These are phyloP conservation scores for Hypoxylon sp. DNA, from an alignment of 2,329 filamentous ascomycete genomes.

Conservation along the genomic window DNA sequence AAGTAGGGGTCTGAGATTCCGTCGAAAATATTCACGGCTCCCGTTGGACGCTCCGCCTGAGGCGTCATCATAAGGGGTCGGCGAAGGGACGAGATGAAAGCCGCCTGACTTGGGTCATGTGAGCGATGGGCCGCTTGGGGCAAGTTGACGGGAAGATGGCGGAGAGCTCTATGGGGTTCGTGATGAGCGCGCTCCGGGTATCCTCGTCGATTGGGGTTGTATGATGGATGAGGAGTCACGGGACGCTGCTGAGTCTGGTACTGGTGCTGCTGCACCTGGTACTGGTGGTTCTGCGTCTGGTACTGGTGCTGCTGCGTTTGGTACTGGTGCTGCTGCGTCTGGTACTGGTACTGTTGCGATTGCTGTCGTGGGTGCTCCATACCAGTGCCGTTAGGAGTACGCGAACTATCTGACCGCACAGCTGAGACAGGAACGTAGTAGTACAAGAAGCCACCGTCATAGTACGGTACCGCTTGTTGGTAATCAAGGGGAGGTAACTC, in stretches of 20 bases:
- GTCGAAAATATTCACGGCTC: not conserved
- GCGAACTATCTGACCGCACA: too few relatives aligned
- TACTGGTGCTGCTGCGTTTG: too few relatives aligned
- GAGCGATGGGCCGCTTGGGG: not conserved
- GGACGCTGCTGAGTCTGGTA: too few relatives aligned
- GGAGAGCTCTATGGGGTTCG: not conserved
- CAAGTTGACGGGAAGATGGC: not conserved
- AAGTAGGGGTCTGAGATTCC: not conserved
- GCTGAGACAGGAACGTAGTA: too few relatives aligned
- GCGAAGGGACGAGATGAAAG: not conserved
- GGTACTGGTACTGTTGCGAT: not conserved
- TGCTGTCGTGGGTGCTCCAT: not conserved
- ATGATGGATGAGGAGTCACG: too few relatives aligned
- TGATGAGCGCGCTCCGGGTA: not conserved
- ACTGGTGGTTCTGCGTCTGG: too few relatives aligned
- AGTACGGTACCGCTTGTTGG: not conserved
- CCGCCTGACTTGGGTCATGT: not conserved
- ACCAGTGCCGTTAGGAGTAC: not conserved
- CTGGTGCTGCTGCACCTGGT: too few relatives aligned
- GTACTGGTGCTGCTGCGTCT: not conserved
- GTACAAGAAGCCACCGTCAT: too few relatives aligned
- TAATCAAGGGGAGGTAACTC: not conserved
- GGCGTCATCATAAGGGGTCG: not conserved
- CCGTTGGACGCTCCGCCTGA: not conserved
- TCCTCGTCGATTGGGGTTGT: too few relatives aligned